Evolutionary conservation across 2,329 filamentous ascomycete genomes (phyloP), one percentile per base, ranked within the genome.

Genomic region (Penicillium sp.): DNA sequence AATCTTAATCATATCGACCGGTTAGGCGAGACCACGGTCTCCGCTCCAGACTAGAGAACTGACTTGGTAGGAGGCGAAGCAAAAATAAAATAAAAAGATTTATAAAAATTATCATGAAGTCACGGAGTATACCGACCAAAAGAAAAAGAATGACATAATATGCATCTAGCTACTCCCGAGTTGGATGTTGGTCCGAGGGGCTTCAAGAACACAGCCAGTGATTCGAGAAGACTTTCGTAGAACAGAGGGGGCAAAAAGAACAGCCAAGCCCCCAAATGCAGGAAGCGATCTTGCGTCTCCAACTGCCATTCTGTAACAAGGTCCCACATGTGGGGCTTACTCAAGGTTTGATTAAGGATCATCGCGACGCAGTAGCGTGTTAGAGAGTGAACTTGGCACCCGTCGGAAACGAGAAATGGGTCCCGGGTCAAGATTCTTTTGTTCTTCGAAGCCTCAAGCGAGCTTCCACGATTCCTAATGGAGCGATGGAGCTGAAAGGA

Each of bases 261-360:
- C 23, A 40, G 41, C 22, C 23, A 20, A 54, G 25, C n/a, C 51
- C 18, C 29, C 33, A 37, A 51, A 31, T 52, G 47, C 48, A 58
- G 47, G 51, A 58, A 62, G 51, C 60, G 60, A 64, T 58, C 60
- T 57, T 43, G 49, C 52, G 22, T 52, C 43, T 15, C 41, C 51
- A 29, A 18, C 29, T 35, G 37, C 49, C n/a, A 58, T 53, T 58
- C 56, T 60, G 58, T 60, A 55, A 60, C 58, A 52, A 33, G 44
- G 50, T 37, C 31, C 57, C 54, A 40, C 57, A 15, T 6, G 20
- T 46, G 60, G 59, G 67, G 61, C 53, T 54, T 49, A 35, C 58
- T 61, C 64, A 72, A 71, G 68, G 71, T 73, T 73, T 73, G 56
- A 73, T 73, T 71, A 73, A 72, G 71, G 71, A 69, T 71, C 66